phyloP scores from a whole-genome alignment of 2,329 filamentous ascomycete genomes.

The Calonectria pseudoreteaudii region DNA sequence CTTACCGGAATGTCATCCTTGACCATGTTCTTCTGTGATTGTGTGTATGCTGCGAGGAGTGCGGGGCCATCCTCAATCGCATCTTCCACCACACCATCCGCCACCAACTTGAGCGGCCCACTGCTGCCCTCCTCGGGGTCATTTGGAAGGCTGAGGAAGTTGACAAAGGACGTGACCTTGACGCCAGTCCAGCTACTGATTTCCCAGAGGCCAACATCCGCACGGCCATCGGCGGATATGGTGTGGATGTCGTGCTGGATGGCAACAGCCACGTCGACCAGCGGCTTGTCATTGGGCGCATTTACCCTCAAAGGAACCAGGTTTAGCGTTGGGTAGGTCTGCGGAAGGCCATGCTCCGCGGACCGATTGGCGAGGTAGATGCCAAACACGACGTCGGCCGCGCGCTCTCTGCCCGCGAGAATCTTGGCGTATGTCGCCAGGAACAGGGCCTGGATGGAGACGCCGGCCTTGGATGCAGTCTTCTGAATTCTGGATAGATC shows the following conservation, averaged over 20 bases:
- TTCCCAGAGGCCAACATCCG: slow-evolving; percentile 76
- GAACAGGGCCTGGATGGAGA: slow-evolving; percentile 80
- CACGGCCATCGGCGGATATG: slow-evolving; percentile 63
- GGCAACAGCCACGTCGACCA: slow-evolving; percentile 64
- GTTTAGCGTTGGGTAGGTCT: slow-evolving; percentile 78
- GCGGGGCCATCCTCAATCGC: not conserved
- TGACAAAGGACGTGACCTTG: slow-evolving; percentile 79
- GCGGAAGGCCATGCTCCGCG: slow-evolving; percentile 59
- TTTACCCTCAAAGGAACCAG: slow-evolving; percentile 78
- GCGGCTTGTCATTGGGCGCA: slow-evolving; percentile 38
- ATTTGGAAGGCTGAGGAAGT: slow-evolving; percentile 74
- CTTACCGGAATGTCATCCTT: slow-evolving; percentile 45
- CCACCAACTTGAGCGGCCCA: slow-evolving; percentile 18
- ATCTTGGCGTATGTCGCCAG: slow-evolving; percentile 76
- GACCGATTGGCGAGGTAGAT: slow-evolving; percentile 86
- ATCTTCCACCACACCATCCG: not conserved
- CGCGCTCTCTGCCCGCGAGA: slow-evolving; percentile 49
- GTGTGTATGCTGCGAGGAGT: slow-evolving; percentile 16
- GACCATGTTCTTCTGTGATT: slow-evolving; percentile 39
- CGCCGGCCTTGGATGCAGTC: slow-evolving; percentile 61
- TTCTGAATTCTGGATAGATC: slow-evolving; percentile 47
- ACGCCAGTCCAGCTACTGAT: slow-evolving; percentile 81
- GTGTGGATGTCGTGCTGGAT: slow-evolving; percentile 77
- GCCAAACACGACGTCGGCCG: slow-evolving; percentile 71
- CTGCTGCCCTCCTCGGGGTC: not conserved